Base-by-base conservation (phyloP, 257 asterid species). In the Buddleja alternifolia region DNA sequence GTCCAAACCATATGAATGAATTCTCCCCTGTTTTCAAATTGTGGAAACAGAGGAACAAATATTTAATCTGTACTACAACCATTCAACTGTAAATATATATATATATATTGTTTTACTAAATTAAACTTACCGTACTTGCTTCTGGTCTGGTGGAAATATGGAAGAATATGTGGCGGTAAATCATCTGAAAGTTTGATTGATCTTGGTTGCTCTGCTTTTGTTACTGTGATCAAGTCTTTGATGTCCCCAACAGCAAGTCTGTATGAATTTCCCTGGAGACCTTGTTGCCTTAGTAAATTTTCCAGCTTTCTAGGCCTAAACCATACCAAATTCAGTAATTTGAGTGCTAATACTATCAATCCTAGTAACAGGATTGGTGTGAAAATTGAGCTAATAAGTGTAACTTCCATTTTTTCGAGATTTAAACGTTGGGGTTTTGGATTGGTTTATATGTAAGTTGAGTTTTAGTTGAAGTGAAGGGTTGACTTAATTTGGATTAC, bases 1-100 rank as follows among this genome's bases (percentile, higher is more conserved):
- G 75, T 7, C 81, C 78, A 32, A 72, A 73, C 81, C 81, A 77
- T 0, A 67, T 10, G 47, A 72, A 77, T 7, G 82, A 68, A 25
- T 24, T 44, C 36, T 67, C 29, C 4, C 82, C 78, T 77, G 63
- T 36, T 55, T 44, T 23, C n/a, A 8, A 36, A 7, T 5, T 29
- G n/a, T 29, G 34, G 34, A 29, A 29, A n/a, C n/a, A n/a, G n/a
- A 11, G 10, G 4, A 72, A 60, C 46, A 4, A 41, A 41, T 41
- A 8, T 1, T 29, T 29, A 41, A 37, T 9, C 41, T n/a, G n/a
- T n/a, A n/a, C n/a, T n/a, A n/a, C n/a, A n/a, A n/a, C n/a, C n/a
- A n/a, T n/a, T n/a, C n/a, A n/a, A n/a, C n/a, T n/a, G n/a, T n/a
- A 29, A 29, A 29, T 29, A 1, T 29, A 29, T 1, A 29, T 29